Conservation (phyloP, 176 grass and related monocot genomes). For the Oropetium thomaeum region DNA sequence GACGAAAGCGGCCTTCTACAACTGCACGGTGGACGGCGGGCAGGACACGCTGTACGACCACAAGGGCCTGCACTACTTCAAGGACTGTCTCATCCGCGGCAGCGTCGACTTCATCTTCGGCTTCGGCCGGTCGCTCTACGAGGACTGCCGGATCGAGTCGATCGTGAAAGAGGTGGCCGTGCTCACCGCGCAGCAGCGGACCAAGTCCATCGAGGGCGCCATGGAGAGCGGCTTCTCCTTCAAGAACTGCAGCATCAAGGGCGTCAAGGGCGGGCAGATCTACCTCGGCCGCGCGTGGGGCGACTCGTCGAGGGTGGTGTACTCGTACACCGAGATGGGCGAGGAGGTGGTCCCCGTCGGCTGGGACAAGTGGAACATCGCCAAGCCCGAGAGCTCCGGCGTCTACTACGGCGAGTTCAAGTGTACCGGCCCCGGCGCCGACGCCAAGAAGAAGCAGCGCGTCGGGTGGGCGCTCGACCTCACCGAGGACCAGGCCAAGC, state of each 20-base stretch:
- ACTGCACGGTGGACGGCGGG: slow-evolving; percentile 50
- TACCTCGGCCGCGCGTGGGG: slow-evolving; percentile 55
- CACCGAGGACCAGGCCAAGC: slow-evolving; percentile 37
- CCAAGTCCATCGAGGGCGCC: slow-evolving; percentile 33
- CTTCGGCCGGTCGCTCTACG: slow-evolving; percentile 46
- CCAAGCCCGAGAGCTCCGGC: slow-evolving; percentile 41
- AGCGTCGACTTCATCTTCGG: slow-evolving; percentile 71
- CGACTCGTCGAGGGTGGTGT: slow-evolving; percentile 51
- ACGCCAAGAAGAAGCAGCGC: slow-evolving; percentile 32
- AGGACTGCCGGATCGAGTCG: slow-evolving; percentile 44
- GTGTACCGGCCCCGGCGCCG: slow-evolving; percentile 28
- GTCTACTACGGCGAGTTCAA: slow-evolving; percentile 56
- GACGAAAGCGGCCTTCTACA: slow-evolving; percentile 40
- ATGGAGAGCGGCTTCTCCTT: slow-evolving; percentile 52
- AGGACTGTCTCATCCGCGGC: slow-evolving; percentile 33
- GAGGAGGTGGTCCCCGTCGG: slow-evolving; percentile 61
- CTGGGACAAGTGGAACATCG: slow-evolving; percentile 50
- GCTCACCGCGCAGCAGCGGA: slow-evolving; percentile 56
- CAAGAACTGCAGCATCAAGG: slow-evolving; percentile 38
- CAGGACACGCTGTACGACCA: slow-evolving; percentile 70
- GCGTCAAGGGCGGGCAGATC: slow-evolving; percentile 33
- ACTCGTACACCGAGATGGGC: slow-evolving; percentile 47
- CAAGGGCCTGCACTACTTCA: slow-evolving; percentile 65
- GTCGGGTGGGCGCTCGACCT: slow-evolving; percentile 38
- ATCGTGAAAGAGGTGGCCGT: slow-evolving; percentile 47